phyloP scores from a whole-genome alignment of 148 eudicot genomes.

The Silene latifolia region DNA sequence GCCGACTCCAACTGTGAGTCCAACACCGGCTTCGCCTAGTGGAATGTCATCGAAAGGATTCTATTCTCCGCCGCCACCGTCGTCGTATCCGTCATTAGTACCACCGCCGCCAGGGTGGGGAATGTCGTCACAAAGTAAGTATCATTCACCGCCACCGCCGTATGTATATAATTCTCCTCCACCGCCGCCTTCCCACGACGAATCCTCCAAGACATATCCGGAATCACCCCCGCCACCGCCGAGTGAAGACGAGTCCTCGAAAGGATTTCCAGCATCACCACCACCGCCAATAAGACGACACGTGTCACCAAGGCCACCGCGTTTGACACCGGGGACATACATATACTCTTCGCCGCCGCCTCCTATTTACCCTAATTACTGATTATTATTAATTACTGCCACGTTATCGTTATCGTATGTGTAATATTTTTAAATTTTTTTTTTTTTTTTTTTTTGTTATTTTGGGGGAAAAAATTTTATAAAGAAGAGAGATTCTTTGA shows the following conservation, averaged over 20 bases:
- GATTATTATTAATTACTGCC: neutral
- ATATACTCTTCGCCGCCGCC: slow-evolving; percentile 1
- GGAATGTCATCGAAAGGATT: slow-evolving; percentile 4
- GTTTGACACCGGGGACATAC: neutral
- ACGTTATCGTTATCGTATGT: neutral
- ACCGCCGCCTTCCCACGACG: neutral
- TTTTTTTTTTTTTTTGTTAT: neutral
- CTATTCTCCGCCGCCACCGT: slow-evolving; percentile 9
- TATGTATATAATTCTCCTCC: neutral
- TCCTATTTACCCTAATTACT: slow-evolving; percentile 9
- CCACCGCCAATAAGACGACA: neutral
- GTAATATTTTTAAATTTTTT: neutral
- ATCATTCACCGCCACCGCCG: slow-evolving; percentile 8
- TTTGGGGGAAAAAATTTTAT: neutral
- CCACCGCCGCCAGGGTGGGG: slow-evolving; percentile 13
- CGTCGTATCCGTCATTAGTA: neutral
- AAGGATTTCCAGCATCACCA: neutral
- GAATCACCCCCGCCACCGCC: slow-evolving; percentile 3
- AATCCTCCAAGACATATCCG: neutral
- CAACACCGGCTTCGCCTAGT: neutral
- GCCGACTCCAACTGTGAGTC: neutral
- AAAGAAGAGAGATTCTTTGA: neutral
- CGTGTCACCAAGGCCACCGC: neutral
- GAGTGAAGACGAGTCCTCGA: neutral
- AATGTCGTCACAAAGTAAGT: neutral